Evolutionary conservation across 2,329 filamentous ascomycete species (phyloP).

Genomic region (Acarospora socialis): DNA sequence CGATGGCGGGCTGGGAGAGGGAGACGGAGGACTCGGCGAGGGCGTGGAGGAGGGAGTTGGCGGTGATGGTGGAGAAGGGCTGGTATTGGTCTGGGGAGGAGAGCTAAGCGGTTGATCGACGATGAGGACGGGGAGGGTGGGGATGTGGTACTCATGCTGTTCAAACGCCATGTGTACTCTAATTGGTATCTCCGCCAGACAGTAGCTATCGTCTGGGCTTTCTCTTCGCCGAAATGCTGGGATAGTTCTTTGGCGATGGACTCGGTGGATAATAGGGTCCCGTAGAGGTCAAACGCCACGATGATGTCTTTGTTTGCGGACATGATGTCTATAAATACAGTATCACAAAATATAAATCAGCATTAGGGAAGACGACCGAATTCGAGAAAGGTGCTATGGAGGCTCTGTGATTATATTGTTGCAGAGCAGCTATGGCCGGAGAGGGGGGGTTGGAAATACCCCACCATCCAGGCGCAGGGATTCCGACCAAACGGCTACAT

Average conservation of each 20-base stretch:
- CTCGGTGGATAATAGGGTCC: conserved; percentile 57
- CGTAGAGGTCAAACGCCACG: conserved; percentile 63
- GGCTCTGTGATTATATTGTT: too few species aligned
- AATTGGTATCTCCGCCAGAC: conserved; percentile 57
- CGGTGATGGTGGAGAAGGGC: conserved; percentile 49
- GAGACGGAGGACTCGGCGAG: conserved; percentile 41
- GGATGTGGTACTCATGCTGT: conserved; percentile 51
- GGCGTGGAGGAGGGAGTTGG: conserved; percentile 48
- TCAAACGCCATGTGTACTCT: conserved; percentile 64
- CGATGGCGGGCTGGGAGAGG: conserved; percentile 31
- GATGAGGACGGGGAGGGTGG: conserved; percentile 3
- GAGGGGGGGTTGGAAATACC: too few species aligned
- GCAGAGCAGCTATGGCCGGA: too few species aligned
- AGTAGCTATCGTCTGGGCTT: conserved; percentile 41
- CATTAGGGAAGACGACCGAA: too few species aligned
- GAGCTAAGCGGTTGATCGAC: conserved; percentile 5
- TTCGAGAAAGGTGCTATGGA: too few species aligned
- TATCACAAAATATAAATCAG: too few species aligned
- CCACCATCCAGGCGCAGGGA: too few species aligned
- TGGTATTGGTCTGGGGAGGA: conserved; percentile 40
- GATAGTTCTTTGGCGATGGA: conserved; percentile 49
- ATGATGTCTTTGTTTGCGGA: conserved; percentile 28
- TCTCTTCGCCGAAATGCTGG: conserved; percentile 41
- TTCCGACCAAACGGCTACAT: too few species aligned
- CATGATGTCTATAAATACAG: conserved; percentile 3